Base-by-base conservation (phyloP, 352 stramenopile genomes). In the Phytophthora pistaciae region DNA sequence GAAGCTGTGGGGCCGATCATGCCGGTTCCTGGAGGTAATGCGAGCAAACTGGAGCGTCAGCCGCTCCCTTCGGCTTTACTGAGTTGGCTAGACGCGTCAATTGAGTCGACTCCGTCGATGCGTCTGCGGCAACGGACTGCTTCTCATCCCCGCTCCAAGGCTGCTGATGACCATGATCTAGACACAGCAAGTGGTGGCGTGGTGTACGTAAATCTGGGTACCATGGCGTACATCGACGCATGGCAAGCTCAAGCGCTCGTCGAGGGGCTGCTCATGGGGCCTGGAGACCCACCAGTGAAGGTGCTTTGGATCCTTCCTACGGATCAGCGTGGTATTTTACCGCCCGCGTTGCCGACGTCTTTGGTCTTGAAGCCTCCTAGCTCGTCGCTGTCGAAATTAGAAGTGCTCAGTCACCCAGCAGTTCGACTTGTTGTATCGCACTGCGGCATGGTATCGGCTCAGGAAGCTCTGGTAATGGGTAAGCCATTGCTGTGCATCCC, bases 401-500 rank as follows among this genome's bases (percentile, higher is more conserved):
- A 93, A 59, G 76, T 96, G 8, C 67, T 96, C 11, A 76, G 71
- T 11, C 89, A 96, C 13, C 70, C 72, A 3, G 73, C 77, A 18
- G 80, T 96, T 8, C 79, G 72, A 0, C 56, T 95, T 18, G 88
- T 95, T 3, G 75, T 97, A 40, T 96, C 88, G n/a, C 91, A 97
- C 64, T 97, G 91, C 58, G 91, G 91, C 21, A 94, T 96, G 82
- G 83, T 86, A 6, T 92, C 90, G 21, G 88, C 88, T 11, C 89
- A 96, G 74, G 90, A 97, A 68, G 84, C 84, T 13, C 74, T 97
- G 11, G 75, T 94, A 8, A 87, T 92, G 57, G 74, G 78, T 55
- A 96, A 93, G 57, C 90, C 91, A 16, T 64, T 97, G 64, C 60
- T 97, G 18, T 97, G 91, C 64, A 91, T 97, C 20, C 91, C 91